Conservation (phyloP, 441 rosid genomes). For the Syzygium malaccense region DNA sequence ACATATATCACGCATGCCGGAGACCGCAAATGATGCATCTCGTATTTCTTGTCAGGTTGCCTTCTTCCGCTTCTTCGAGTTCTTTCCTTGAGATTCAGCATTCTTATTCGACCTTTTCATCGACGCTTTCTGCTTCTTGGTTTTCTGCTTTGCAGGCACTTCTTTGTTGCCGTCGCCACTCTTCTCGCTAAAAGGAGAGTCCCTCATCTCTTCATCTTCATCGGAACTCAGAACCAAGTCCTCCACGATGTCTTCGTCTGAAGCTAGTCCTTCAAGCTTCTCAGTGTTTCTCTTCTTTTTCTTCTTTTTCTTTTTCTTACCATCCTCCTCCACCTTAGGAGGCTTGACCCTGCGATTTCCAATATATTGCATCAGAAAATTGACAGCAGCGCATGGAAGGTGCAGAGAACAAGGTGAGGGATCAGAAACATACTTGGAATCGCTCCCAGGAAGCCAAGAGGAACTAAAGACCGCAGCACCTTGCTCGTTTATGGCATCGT, state of each 20-base stretch:
- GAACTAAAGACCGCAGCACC: conserved; percentile 67
- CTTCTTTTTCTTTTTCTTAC: conserved; percentile 27
- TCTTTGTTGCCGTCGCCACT: conserved; percentile 2
- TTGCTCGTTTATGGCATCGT: conserved; percentile 25
- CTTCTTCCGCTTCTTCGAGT: conserved; percentile 26
- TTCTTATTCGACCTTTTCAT: conserved; percentile 9
- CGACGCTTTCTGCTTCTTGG: conserved; percentile 21
- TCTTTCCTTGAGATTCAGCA: conserved; percentile 12
- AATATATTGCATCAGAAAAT: not conserved
- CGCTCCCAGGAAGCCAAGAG: conserved; percentile 75
- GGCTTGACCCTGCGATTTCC: conserved; percentile 31
- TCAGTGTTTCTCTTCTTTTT: conserved; percentile 23
- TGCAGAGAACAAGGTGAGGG: not conserved
- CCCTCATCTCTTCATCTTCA: conserved; percentile 32
- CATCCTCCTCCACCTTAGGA: conserved; percentile 25
- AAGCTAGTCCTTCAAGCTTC: conserved; percentile 23
- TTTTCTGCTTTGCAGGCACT: not conserved
- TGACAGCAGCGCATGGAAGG: not conserved
- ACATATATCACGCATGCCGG: not conserved
- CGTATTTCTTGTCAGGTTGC: not conserved
- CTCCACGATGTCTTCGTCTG: conserved; percentile 80
- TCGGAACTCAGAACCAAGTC: conserved; percentile 88
- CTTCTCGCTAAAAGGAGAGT: not conserved
- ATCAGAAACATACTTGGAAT: conserved; percentile 39
- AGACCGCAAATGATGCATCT: not conserved